Base-by-base conservation (phyloP, 164 flowering plant species). In the Berberis vulgaris region DNA sequence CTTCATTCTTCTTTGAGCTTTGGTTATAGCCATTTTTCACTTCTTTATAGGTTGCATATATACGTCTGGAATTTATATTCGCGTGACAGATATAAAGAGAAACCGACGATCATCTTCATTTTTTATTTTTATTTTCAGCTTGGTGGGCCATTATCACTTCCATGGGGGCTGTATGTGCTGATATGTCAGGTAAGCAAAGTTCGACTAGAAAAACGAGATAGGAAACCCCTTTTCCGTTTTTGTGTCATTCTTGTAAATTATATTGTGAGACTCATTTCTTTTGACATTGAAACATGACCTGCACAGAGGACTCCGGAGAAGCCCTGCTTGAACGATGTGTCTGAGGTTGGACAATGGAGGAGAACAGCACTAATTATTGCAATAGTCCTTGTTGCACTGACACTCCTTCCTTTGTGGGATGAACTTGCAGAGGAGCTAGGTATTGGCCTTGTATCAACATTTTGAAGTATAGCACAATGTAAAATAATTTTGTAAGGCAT, bases 381-480 rank as follows among this genome's bases (percentile, higher is more conserved):
- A 6, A 73, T 86, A 63, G 68, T 84, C 59, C 82, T 91, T 39
- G 96, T 89, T 62, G 79, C 78, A 39, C 71, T 87, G 76, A 89
- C 86, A 3, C 93, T 94, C 43, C 90, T 94, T 64, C 99, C 97
- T 9, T 82, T 94, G 12, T 81, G 95, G 89, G 96, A 94, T 73
- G 96, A 94, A 73, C 87, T 94, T 6, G 97, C 97, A 39, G 99
- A 94, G 77, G 97, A 94, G 74, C 76, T 94, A 13, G 99, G 99
- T 54, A 84, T 94, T 62, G 99, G 99, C 57, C 91, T 94, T 59
- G 89, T 91, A 67, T 80, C 87, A 65, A 82, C 91, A 63, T 86
- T 88, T 72, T 90, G 76, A 84, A 26, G 26, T 26, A 26, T 26
- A 26, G 26, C 26, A 26, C 26, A 26, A 26, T 26, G 26, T 26